phyloP scores from a whole-genome alignment of 768 basidiomycete species.

The Cyclocybe aegerita region DNA sequence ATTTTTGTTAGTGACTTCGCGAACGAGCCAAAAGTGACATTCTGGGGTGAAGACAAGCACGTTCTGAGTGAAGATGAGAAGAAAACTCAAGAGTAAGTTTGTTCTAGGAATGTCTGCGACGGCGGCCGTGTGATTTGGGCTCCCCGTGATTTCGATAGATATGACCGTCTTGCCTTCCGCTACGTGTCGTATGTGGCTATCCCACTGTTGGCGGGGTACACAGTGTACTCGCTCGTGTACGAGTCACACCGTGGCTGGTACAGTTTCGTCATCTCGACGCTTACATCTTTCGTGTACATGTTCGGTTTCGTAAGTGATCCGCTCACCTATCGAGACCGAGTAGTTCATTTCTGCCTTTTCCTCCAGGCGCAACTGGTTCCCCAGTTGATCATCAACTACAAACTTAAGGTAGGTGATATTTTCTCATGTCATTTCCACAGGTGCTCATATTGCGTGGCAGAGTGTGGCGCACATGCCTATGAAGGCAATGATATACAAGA shows the following conservation, averaged over 20 bases:
- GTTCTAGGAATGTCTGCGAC: not conserved
- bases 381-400: slow-evolving; percentile 95
- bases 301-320: slow-evolving; percentile 88
- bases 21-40: slow-evolving; percentile 4
- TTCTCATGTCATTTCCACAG: slow-evolving; percentile 7
- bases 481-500: slow-evolving; percentile 98
- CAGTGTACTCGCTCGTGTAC: slow-evolving; percentile 77
- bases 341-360: slow-evolving; percentile 7
- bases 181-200: slow-evolving; percentile 91
- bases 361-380: slow-evolving; percentile 79
- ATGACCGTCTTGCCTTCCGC: slow-evolving; percentile 91
- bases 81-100: slow-evolving; percentile 89
- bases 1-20: slow-evolving; percentile 10
- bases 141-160: slow-evolving; percentile 42
- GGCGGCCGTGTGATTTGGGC: slow-evolving; percentile 6
- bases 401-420: slow-evolving; percentile 72
- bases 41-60: slow-evolving; percentile 73
- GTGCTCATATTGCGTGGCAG: slow-evolving; percentile 34
- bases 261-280: slow-evolving; percentile 89
- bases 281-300: slow-evolving; percentile 93
- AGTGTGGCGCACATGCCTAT: slow-evolving; percentile 98
- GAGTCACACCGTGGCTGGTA: slow-evolving; percentile 94
- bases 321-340: not conserved
- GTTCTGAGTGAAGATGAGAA: slow-evolving; percentile 96
- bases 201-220: slow-evolving; percentile 75